Evolutionary conservation across 2,329 filamentous ascomycete genomes (phyloP), one percentile per base, ranked within the genome.

Genomic region (Beauveria brongniartii): DNA sequence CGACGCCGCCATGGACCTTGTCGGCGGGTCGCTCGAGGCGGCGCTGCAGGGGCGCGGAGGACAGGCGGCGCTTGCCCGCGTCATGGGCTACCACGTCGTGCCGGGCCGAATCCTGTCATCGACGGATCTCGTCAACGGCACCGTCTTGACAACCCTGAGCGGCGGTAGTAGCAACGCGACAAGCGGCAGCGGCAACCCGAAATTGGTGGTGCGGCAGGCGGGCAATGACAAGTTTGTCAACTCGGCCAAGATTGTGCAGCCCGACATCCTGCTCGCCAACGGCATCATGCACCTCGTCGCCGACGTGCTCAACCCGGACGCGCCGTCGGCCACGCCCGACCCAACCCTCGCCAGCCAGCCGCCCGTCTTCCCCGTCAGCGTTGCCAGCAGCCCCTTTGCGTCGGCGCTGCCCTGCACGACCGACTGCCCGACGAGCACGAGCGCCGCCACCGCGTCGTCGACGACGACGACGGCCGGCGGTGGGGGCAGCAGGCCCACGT

Each of bases 1-100:
- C 68, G 85, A 88, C 69, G 74, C 74, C 2, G 85, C 85, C 14
- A 85, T 89, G 73, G 74, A 79, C 40, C 71, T 74, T 28, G 82
- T 88, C 48, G 83, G 80, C 61, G 82, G 77, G 55, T 73, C 79
- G 28, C 68, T 84, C 12, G 69, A 71, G 30, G 34, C 30, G 12
- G 18, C 34, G 3, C 5, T 26, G 69, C 34, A 37, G 12, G 34
- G 34, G 34, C 34, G 72, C n/a, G 30, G 28, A n/a, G n/a, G 12
- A 26, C 68, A 71, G 0, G 70, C 77, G 5, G 70, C 82, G 16
- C 74, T 88, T 1, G 70, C 76, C 2, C 70, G 70, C 30, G 78
- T 89, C 55, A 76, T 90, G 40, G 73, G 77, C 28, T 90, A 90
- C 72, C 87, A 91, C 69, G 78, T 89, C 56, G 72, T 90, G 50